A percentile compares a stretch with the other conserved stretches of the same genome.
Evolutionary conservation across 108 stramenopile genomes (phyloP).

Genomic region (Conticribra guillardii): DNA sequence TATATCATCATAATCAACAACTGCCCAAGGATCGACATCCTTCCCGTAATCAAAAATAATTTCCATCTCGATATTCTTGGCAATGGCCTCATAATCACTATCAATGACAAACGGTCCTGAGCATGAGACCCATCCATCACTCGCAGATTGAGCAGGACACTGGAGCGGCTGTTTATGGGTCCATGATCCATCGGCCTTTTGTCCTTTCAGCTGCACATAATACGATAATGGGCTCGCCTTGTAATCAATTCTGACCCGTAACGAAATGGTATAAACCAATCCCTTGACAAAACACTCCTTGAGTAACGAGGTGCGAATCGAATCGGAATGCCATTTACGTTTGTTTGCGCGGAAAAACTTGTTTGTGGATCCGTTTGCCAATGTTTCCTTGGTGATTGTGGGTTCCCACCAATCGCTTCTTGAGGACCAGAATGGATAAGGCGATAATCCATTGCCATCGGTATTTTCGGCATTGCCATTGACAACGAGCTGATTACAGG

Average conservation of each 20-base stretch:
- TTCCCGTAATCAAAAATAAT: slow-evolving; percentile 10
- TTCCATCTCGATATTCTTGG: slow-evolving; percentile 4
- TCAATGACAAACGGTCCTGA: slow-evolving; percentile 34
- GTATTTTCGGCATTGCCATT: slow-evolving; percentile 65
- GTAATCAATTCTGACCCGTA: slow-evolving; percentile 21
- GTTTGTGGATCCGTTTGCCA: slow-evolving; percentile 21
- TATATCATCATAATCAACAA: slow-evolving; percentile 50
- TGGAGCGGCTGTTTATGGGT: slow-evolving; percentile 12
- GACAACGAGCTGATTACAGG: slow-evolving; percentile 51
- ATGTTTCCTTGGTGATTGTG: slow-evolving; percentile 23
- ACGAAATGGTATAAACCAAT: slow-evolving; percentile 26
- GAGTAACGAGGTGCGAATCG: slow-evolving; percentile 12
- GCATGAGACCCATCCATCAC: slow-evolving; percentile 40
- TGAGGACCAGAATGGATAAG: slow-evolving; percentile 37
- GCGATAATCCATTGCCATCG: slow-evolving; percentile 40
- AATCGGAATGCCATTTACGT: slow-evolving; percentile 18
- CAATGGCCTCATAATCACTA: slow-evolving; percentile 1
- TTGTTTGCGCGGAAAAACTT: slow-evolving; percentile 45
- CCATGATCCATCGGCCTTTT: slow-evolving; percentile 25
- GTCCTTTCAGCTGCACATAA: slow-evolving; percentile 19
- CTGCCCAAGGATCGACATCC: slow-evolving; percentile 17
- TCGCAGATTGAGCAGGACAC: slow-evolving; percentile 12
- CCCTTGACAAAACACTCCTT: slow-evolving; percentile 35
- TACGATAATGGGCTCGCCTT: slow-evolving; percentile 4
- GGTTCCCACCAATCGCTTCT: slow-evolving; percentile 19